A percentile compares a stretch with the other conserved stretches of the same genome.
Evolutionary conservation across 148 eudicot species (phyloP).

Genomic region (Rhododendron simsii): DNA sequence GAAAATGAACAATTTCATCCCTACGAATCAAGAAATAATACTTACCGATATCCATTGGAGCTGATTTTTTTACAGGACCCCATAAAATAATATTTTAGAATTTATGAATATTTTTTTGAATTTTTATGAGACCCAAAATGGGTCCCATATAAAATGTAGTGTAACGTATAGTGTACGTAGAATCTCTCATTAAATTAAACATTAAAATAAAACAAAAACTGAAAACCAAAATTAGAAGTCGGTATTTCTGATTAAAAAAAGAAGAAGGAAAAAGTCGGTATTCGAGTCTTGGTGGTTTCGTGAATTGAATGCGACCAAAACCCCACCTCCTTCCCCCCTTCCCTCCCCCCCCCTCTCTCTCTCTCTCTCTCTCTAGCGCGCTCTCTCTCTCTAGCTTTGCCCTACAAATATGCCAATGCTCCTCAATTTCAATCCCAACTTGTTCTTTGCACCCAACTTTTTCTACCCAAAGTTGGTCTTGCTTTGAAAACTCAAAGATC

Average conservation of each 20-base stretch:
- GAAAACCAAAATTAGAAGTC: neutral
- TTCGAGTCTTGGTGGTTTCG: neutral
- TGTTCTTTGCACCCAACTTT: conserved; percentile 18
- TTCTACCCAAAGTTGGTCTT: conserved; percentile 13
- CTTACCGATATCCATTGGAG: too few relatives aligned
- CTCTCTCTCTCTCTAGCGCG: neutral
- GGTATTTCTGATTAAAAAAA: neutral
- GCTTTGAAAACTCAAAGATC: conserved; percentile 23
- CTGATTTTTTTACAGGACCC: too few relatives aligned
- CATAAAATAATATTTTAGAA: too few relatives aligned
- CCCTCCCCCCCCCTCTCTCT: neutral
- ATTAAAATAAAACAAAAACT: neutral
- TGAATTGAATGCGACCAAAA: conserved; percentile 43
- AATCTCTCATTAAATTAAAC: too few relatives aligned
- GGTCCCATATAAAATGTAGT: too few relatives aligned
- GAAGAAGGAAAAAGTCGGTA: conserved; percentile 3
- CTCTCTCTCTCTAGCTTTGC: neutral
- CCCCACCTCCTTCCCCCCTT: conserved; percentile 15
- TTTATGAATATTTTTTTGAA: too few relatives aligned
- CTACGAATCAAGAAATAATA: too few relatives aligned
- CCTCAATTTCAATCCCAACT: conserved; percentile 15
- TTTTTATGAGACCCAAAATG: too few relatives aligned
- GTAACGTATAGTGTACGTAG: too few relatives aligned
- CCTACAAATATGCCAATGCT: conserved; percentile 29
- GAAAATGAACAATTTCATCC: too few relatives aligned